phyloP scores from a whole-genome alignment of 192 early-diverging fungal genomes.

The Mortierella antarctica region DNA sequence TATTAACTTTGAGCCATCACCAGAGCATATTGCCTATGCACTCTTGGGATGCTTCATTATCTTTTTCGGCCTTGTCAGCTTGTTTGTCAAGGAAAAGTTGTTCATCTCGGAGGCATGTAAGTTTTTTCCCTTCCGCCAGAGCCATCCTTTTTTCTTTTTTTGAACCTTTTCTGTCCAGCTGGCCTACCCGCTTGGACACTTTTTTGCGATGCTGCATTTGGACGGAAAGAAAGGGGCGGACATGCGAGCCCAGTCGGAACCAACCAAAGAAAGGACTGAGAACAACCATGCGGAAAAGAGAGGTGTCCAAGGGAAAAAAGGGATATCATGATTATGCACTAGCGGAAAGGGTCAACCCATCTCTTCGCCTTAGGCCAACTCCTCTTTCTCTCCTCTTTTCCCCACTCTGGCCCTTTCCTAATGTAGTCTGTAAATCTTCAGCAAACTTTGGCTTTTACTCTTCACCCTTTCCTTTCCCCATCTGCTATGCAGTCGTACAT shows the following conservation, averaged over 20 bases:
- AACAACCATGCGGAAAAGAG: neutral
- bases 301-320: too few species aligned
- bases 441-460: too few species aligned
- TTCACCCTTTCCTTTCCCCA: too few species aligned
- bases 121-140: constrained; percentile 2
- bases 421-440: too few species aligned
- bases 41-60: constrained; percentile 80
- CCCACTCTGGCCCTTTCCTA: too few species aligned
- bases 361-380: too few species aligned
- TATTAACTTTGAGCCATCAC: constrained; percentile 31
- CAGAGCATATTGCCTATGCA: constrained; percentile 55
- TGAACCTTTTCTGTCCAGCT: neutral
- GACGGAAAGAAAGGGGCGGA: too few species aligned
- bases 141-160: neutral
- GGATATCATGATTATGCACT: too few species aligned
- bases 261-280: neutral
- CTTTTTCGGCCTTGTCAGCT: constrained; percentile 71
- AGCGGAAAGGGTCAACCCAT: too few species aligned
- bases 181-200: neutral
- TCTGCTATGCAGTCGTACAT: too few species aligned
- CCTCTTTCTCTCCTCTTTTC: too few species aligned
- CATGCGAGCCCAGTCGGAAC: too few species aligned
- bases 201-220: neutral
- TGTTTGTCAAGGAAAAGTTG: constrained; percentile 75
- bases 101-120: constrained; percentile 81